phyloP scores from a whole-genome alignment of 805 yeast genomes.

The Candida loeiensis region DNA sequence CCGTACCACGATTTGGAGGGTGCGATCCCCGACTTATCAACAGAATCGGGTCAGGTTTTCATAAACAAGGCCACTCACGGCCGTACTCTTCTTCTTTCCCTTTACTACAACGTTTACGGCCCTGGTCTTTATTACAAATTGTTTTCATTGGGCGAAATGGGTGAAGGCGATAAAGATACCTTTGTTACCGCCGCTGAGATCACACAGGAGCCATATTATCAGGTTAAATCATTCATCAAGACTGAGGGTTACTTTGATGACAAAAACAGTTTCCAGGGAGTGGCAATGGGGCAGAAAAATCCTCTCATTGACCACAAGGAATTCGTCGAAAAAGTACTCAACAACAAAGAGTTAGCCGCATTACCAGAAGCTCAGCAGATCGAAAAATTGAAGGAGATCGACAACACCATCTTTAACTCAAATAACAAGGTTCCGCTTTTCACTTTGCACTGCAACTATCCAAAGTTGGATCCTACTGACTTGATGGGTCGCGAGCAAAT shows the following conservation, averaged over 20 bases:
- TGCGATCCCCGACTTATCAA: slow-evolving; percentile 63
- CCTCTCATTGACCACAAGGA: slow-evolving; percentile 11
- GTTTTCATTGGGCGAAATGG: slow-evolving; percentile 50
- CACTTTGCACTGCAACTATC: slow-evolving; percentile 34
- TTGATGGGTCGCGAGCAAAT: slow-evolving; percentile 21
- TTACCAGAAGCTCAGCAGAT: slow-evolving; percentile 23
- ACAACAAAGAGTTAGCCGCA: slow-evolving; percentile 9
- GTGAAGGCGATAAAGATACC: slow-evolving; percentile 23
- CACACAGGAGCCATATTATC: slow-evolving; percentile 16
- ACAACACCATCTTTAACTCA: slow-evolving; percentile 16
- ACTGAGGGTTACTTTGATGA: slow-evolving; percentile 29
- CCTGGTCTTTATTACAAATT: slow-evolving; percentile 57
- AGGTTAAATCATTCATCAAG: slow-evolving; percentile 37
- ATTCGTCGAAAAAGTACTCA: slow-evolving; percentile 7
- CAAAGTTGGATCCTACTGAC: slow-evolving; percentile 32
- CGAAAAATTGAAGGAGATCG: slow-evolving; percentile 17
- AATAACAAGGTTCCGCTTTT: slow-evolving; percentile 22
- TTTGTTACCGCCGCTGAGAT: slow-evolving; percentile 19
- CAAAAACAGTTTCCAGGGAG: slow-evolving; percentile 28
- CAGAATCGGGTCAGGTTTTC: slow-evolving; percentile 67
- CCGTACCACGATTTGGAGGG: slow-evolving; percentile 66
- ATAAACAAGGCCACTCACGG: slow-evolving; percentile 58
- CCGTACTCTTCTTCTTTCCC: slow-evolving; percentile 52
- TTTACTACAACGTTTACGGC: slow-evolving; percentile 66
- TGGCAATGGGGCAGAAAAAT: slow-evolving; percentile 21